Base-by-base conservation (phyloP, 1,284 basidiomycete species). In the Entoloma clypeatum region DNA sequence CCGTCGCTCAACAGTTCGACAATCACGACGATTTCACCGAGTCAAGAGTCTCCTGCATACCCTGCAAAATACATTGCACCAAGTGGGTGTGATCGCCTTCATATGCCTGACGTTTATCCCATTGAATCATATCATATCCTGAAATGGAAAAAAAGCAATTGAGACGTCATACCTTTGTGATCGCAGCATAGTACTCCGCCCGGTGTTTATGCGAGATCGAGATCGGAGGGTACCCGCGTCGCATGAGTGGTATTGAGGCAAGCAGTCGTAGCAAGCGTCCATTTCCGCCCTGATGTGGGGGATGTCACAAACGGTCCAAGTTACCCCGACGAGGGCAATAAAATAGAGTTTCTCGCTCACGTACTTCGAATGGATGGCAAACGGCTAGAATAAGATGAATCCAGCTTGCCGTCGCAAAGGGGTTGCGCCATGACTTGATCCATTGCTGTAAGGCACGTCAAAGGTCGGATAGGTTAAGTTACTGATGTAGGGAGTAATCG, bases 321-420 rank as follows among this genome's bases (percentile, higher is more conserved):
- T n/a, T n/a, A n/a, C n/a, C n/a, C n/a, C n/a, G 25, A 18, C 11
- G 29, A 13, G 33, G 8, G 26, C 5, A 29, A 7, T 27, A 19
- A n/a, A 31, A 11, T 13, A 9, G 21, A 36, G 31, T 21, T 5
- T 17, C 16, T 19, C 22, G 18, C n/a, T 19, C 16, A 48, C 59
- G 39, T 53, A 67, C 68, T 29, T 72, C 65, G 25, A 70, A 72
- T 1, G 69, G 69, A 47, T 72, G 69, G 40, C 68, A 71, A 5
- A 64, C 58, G n/a, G 58, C 63, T 36, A 72, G 52, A 0, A 64
- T 58, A 3, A 71, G 54, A 43, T 72, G 69, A 2, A 69, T 48
- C 69, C 69, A 72, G 14, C 67, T 68, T 17, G 69, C 67, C 1
- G 62, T 63, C 8, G 67, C 63, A 42, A 70, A 72, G 7, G 68